Conservation (phyloP, 1,284 basidiomycete genomes). For the Puccinia polysora region DNA sequence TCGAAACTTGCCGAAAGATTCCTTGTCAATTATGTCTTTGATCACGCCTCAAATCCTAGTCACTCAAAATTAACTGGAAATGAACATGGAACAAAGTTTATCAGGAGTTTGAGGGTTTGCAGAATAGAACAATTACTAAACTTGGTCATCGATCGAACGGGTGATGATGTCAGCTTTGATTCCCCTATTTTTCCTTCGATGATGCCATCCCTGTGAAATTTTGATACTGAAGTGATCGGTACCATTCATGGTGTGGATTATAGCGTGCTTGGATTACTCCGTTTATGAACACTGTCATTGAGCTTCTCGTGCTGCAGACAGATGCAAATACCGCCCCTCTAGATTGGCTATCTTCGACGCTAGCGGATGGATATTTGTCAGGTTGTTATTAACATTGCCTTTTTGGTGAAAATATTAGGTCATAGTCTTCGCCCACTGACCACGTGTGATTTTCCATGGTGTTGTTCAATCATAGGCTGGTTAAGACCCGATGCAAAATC, state of each 20-base stretch:
- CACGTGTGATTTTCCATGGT: too few species aligned
- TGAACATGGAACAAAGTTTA: constrained; percentile 2
- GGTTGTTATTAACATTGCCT: too few species aligned
- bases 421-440: too few species aligned
- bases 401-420: too few species aligned
- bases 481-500: constrained; percentile 24
- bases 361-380: constrained; percentile 38
- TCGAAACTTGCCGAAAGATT: constrained; percentile 10
- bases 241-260: neutral
- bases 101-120: constrained; percentile 18
- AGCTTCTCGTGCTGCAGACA: constrained; percentile 22
- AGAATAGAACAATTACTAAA: constrained; percentile 23
- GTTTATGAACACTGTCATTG: constrained; percentile 26
- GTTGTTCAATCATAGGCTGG: constrained; percentile 40
- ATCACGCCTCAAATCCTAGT: constrained; percentile 10
- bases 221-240: constrained; percentile 7
- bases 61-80: constrained; percentile 9
- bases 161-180: constrained; percentile 17
- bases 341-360: constrained; percentile 37
- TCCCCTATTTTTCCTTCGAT: neutral
- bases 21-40: constrained; percentile 28
- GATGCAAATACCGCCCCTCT: constrained; percentile 19
- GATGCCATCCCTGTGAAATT: too few species aligned
- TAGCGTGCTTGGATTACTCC: constrained; percentile 42
- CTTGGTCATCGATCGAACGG: constrained; percentile 21